phyloP scores from a whole-genome alignment of 148 eudicot species.

The Rhododendron molle region DNA sequence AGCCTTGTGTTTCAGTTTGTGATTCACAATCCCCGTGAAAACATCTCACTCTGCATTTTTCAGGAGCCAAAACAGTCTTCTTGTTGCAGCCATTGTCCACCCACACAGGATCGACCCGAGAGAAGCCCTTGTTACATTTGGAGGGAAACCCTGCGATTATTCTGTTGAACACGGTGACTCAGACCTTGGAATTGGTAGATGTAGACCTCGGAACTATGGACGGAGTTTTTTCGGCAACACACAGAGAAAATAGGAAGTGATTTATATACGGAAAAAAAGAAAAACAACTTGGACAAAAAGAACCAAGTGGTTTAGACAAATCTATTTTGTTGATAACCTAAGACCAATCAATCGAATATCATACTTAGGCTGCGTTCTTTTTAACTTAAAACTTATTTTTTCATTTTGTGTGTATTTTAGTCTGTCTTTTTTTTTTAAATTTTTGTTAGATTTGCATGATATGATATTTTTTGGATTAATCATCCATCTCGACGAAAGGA shows the following conservation, averaged over 20 bases:
- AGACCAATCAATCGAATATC: neutral
- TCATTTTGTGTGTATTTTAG: too few species aligned
- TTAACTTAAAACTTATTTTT: too few species aligned
- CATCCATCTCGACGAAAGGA: too few species aligned
- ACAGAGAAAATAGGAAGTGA: neutral
- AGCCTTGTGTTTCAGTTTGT: neutral
- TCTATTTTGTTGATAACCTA: neutral
- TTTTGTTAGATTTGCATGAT: too few species aligned
- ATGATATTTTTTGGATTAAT: too few species aligned
- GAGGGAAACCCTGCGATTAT: neutral
- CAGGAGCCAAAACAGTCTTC: neutral
- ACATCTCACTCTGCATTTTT: neutral
- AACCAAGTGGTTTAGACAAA: neutral
- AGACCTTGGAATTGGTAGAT: neutral
- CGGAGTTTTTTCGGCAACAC: too few species aligned
- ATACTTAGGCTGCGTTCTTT: too few species aligned
- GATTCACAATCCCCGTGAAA: neutral
- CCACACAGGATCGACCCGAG: too few species aligned
- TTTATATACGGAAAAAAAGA: too few species aligned
- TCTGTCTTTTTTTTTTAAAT: too few species aligned
- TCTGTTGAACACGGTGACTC: neutral
- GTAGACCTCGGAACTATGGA: too few species aligned
- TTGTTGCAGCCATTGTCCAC: neutral
- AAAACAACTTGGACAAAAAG: too few species aligned
- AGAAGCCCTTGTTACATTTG: neutral